Conservation (phyloP, 306 rosid genomes). For the Sindora glabra region DNA sequence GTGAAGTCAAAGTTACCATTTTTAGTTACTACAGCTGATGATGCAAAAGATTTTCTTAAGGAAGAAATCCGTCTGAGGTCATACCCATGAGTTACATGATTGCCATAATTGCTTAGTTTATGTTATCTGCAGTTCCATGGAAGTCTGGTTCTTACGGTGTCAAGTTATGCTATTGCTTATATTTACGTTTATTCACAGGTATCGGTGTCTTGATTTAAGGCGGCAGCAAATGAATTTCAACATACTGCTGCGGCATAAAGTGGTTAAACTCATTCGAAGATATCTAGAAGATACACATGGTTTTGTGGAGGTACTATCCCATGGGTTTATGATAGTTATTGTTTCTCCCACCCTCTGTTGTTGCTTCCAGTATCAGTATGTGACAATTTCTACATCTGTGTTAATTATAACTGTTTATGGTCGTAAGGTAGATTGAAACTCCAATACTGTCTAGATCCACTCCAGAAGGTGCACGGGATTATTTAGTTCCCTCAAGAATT, state of each 20-base stretch:
- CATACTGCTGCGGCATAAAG: conserved; percentile 77
- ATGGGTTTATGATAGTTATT: conserved; percentile 5
- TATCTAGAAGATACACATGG: conserved; percentile 72
- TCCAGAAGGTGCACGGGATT: conserved; percentile 98
- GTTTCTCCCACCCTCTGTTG: not conserved
- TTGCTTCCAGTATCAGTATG: conserved; percentile 4
- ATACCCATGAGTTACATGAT: not conserved
- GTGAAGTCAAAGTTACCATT: conserved; percentile 79
- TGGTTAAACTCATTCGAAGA: conserved; percentile 82
- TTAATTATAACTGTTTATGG: conserved; percentile 45
- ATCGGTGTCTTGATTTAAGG: conserved; percentile 85
- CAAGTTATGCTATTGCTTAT: conserved; percentile 12
- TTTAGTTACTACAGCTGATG: conserved; percentile 70
- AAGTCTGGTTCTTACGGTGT: not conserved
- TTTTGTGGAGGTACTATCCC: conserved; percentile 83
- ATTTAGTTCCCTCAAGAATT: conserved; percentile 91
- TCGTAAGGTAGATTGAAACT: conserved; percentile 98
- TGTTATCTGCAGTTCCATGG: not conserved
- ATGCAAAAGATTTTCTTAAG: conserved; percentile 72
- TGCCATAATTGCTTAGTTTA: not conserved
- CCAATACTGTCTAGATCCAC: conserved; percentile 95
- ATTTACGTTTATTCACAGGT: conserved; percentile 35
- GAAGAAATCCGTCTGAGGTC: conserved; percentile 94
- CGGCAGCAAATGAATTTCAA: conserved; percentile 78
- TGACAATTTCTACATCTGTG: conserved; percentile 13